Conservation (phyloP, 2,329 filamentous ascomycete species). For the Aspergillus sp. region DNA sequence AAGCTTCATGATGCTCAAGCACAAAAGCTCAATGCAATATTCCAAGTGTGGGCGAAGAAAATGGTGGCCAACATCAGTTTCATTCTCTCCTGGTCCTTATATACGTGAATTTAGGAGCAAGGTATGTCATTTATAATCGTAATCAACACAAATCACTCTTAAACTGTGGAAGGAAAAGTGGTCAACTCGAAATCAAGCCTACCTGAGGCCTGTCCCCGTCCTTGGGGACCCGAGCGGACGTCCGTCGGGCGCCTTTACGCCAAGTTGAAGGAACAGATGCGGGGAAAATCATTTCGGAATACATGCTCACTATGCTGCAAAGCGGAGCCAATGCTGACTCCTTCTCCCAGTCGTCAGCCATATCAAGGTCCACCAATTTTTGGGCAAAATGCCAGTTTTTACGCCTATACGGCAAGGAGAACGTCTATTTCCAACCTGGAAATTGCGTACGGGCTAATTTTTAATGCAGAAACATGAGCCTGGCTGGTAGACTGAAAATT, state of each 20-base stretch:
- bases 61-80: background rate
- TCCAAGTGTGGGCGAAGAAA: background rate
- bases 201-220: background rate
- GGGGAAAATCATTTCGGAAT: background rate
- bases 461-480: background rate
- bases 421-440: background rate
- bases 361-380: background rate
- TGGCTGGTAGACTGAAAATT: background rate
- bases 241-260: background rate
- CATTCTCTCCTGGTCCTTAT: background rate
- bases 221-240: background rate
- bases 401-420: background rate
- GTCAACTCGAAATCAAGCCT: background rate
- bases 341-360: background rate
- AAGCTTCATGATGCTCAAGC: background rate
- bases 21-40: background rate
- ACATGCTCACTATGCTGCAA: background rate
- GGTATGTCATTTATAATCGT: background rate
- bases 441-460: background rate
- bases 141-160: background rate
- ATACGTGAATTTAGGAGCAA: background rate
- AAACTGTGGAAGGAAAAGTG: background rate
- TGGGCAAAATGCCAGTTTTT: background rate
- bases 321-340: background rate
- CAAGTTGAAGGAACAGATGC: background rate